Base-by-base conservation (phyloP, 768 basidiomycete genomes). In the Bullera alba region DNA sequence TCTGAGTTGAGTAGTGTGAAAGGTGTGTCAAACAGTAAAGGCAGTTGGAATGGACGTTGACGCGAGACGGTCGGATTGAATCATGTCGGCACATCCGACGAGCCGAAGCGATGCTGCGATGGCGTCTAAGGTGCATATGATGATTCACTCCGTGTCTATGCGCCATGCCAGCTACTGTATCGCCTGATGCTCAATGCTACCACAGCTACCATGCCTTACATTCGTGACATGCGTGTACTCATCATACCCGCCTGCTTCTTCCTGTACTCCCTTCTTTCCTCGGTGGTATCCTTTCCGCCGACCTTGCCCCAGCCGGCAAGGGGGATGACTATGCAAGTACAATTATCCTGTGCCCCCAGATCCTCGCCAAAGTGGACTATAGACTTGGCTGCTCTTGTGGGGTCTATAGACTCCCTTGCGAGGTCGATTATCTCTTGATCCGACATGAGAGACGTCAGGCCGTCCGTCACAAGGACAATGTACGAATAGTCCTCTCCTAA, bases 371-470 rank as follows among this genome's bases (percentile, higher is more conserved):
- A 96, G 19, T 81, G 74, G 5, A 96, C 74, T 36, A 97, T 90
- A 14, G 79, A 78, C 26, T 84, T 78, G 3, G 93, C 92, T n/a
- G 89, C 92, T 26, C 74, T 73, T 62, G 81, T 82, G 0, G 93
- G 93, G 60, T 83, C 80, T 7, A 74, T 68, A 5, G 84, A 81
- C 38, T 77, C 77, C 43, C 91, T 78, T 5, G 83, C 85, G 37
- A 99, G 81, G 70, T 97, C 95, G 27, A 87, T 82, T 53, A 99
- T 84, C 74, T 99, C 95, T 54, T 87, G 86, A 69, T 97, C 91
- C 0, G 91, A 91, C 36, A 95, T 78, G 39, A 87, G 79, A 29
- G 87, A 88, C 1, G 90, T 87, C 42, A 97, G 79, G 4, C 95
- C 95, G 70, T 99, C 95, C 8, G 91, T 92, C n/a, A 92, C 77